Conservation (phyloP, 768 basidiomycete genomes). For the Leccinum obscurum region DNA sequence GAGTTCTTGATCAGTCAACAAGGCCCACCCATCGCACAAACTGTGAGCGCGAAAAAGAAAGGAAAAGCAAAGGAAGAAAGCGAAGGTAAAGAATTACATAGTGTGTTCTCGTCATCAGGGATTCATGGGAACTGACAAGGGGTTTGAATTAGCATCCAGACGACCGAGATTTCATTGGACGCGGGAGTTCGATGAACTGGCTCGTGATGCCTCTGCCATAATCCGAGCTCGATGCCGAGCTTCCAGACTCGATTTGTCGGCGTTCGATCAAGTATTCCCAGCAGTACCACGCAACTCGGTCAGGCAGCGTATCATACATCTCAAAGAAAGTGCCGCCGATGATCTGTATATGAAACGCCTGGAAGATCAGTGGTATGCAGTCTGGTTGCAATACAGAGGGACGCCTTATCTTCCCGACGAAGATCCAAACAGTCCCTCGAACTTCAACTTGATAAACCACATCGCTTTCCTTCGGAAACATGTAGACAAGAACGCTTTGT, state of each 20-base stretch:
- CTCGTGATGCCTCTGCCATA: conserved; percentile 80
- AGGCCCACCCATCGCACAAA: conserved; percentile 41
- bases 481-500: conserved; percentile 88
- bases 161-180: conserved; percentile 83
- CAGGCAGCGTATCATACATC: conserved; percentile 61
- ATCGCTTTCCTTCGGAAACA: conserved; percentile 77
- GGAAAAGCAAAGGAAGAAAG: conserved; percentile 28
- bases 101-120: background rate
- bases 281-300: conserved; percentile 72
- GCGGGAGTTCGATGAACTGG: conserved; percentile 83
- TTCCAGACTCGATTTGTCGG: conserved; percentile 66
- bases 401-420: conserved; percentile 69
- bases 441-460: conserved; percentile 83
- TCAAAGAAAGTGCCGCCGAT: conserved; percentile 62
- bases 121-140: conserved; percentile 4
- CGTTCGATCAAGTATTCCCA: conserved; percentile 78
- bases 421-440: conserved; percentile 60
- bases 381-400: conserved; percentile 75
- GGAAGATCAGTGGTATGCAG: conserved; percentile 77
- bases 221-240: conserved; percentile 75
- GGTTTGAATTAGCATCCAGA: conserved; percentile 29
- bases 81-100: conserved; percentile 29
- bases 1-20: conserved; percentile 52
- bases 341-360: conserved; percentile 77
- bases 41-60: conserved; percentile 37